These are phyloP conservation scores for Alectoria sarmentosa DNA, from an alignment of 495 filamentous ascomycete species.

Conservation along the genomic window DNA sequence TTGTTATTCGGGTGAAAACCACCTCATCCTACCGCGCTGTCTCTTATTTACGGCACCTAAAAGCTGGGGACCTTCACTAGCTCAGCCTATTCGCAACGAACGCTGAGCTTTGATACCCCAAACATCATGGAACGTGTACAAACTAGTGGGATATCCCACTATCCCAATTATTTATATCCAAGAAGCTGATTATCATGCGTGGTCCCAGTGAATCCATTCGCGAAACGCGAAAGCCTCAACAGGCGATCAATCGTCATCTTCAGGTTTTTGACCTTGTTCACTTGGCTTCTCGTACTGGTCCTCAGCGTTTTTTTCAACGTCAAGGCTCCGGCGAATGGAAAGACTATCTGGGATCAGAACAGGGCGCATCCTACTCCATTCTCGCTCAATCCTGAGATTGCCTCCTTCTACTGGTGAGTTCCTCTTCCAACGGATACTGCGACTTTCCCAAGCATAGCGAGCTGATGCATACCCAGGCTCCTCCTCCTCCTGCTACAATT, in stretches of 20 bases:
- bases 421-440: background rate
- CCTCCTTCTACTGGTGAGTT: conserved; percentile 68
- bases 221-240: conserved; percentile 53
- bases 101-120: background rate
- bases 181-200: background rate
- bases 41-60: background rate
- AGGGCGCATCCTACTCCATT: conserved; percentile 60
- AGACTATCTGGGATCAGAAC: conserved; percentile 65
- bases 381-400: conserved; percentile 61
- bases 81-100: conserved; percentile 7
- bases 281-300: conserved; percentile 64
- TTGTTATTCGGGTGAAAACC: background rate
- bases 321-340: conserved; percentile 52
- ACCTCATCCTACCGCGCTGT: background rate
- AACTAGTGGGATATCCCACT: conserved; percentile 10
- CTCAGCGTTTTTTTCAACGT: conserved; percentile 63
- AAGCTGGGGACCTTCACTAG: conserved; percentile 5
- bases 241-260: conserved; percentile 46
- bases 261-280: conserved; percentile 60
- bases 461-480: conserved; percentile 45
- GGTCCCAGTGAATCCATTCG: conserved; percentile 52
- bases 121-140: conserved; percentile 18
- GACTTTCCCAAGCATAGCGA: background rate
- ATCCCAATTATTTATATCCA: background rate
- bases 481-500: conserved; percentile 67